phyloP scores from a whole-genome alignment of 805 yeast genomes.

The Metschnikowia cubensis region DNA sequence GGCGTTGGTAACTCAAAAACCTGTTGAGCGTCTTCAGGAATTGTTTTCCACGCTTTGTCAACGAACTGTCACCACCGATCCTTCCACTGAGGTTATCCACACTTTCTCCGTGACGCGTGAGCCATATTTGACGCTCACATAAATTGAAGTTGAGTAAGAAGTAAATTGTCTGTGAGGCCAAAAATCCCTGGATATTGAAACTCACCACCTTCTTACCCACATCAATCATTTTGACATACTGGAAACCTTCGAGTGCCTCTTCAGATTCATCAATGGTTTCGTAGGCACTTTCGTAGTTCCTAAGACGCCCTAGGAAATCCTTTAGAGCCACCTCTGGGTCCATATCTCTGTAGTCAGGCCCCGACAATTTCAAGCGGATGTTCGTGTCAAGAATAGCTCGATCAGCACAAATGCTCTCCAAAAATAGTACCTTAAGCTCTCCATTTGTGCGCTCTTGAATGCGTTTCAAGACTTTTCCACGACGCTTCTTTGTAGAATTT shows the following conservation, averaged over 20 bases:
- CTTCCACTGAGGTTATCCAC: constrained; percentile 78
- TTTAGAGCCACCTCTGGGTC: constrained; percentile 72
- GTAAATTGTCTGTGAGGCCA: constrained; percentile 90
- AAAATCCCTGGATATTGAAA: constrained; percentile 78
- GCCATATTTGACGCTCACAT: constrained; percentile 87
- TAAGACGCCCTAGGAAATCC: constrained; percentile 75
- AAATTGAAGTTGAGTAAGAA: constrained; percentile 81
- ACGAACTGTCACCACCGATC: constrained; percentile 86
- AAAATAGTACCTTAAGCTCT: constrained; percentile 70
- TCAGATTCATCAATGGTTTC: constrained; percentile 84
- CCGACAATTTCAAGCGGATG: constrained; percentile 78
- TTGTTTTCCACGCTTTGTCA: constrained; percentile 74
- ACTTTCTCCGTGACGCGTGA: constrained; percentile 92
- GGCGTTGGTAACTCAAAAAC: constrained; percentile 69
- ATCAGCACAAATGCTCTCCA: constrained; percentile 87
- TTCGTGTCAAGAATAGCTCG: constrained; percentile 75
- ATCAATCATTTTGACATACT: constrained; percentile 91
- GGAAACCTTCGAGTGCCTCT: constrained; percentile 61
- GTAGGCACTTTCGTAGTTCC: constrained; percentile 83
- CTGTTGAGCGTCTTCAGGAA: constrained; percentile 69
- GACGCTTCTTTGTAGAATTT: constrained; percentile 64
- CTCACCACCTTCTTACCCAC: constrained; percentile 94
- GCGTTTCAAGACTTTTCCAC: constrained; percentile 53
- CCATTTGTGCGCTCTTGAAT: constrained; percentile 55
- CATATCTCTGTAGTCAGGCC: constrained; percentile 89